These are phyloP conservation scores for Tritrichomonas foetus DNA, from an alignment of 208 protist species.

Conservation along the genomic window DNA sequence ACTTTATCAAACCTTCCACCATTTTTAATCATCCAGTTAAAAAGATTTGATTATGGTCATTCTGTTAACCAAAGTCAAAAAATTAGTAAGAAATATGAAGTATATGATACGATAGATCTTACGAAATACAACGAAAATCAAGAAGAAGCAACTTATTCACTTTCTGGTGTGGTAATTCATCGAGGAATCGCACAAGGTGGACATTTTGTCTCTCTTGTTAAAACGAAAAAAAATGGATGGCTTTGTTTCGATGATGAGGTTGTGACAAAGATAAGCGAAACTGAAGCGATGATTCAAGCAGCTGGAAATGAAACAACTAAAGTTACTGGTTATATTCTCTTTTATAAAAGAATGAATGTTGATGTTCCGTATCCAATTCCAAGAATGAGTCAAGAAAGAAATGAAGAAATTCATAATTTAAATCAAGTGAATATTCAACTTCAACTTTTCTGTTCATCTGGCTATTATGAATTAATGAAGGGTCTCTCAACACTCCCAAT, in stretches of 20 bases:
- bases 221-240: not conserved
- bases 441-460: too few relatives aligned
- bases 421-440: too few relatives aligned
- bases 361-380: too few relatives aligned
- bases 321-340: not conserved
- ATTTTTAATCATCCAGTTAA: not conserved
- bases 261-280: not conserved
- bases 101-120: not conserved
- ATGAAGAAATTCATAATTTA: too few relatives aligned
- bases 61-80: not conserved
- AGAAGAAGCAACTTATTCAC: not conserved
- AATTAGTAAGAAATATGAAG: not conserved
- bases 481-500: too few relatives aligned
- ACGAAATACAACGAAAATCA: not conserved
- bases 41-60: not conserved
- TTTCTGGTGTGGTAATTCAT: not conserved
- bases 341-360: not conserved
- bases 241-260: conserved; percentile 6
- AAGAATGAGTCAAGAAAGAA: too few relatives aligned
- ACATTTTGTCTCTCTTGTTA: conserved; percentile 3
- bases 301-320: not conserved
- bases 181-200: not conserved
- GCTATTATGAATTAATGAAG: too few relatives aligned
- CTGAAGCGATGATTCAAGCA: not conserved
- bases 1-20: not conserved